Percentiles rank a stretch among this genome's conserved stretches.
phyloP scores from a whole-genome alignment of 129 eudicot species.

The Artemisia tridentata region DNA sequence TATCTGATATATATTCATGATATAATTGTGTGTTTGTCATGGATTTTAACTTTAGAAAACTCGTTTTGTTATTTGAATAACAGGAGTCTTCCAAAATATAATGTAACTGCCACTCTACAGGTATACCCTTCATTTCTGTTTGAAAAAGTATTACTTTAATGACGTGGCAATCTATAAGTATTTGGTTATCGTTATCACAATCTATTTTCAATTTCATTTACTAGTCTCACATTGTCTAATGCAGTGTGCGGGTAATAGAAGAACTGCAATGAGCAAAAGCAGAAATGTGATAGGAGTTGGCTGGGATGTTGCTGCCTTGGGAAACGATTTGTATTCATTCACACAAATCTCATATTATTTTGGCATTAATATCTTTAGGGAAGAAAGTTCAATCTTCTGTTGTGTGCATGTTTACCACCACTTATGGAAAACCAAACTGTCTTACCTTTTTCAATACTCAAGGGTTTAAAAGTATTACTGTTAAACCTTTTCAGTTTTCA shows the following conservation, averaged over 20 bases:
- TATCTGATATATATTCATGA: background rate
- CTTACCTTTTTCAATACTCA: too few relatives aligned
- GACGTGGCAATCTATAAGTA: background rate
- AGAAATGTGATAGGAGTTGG: constrained; percentile 97
- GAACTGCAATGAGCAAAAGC: constrained; percentile 98
- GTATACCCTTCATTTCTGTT: constrained; percentile 35
- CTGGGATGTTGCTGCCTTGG: constrained; percentile 90
- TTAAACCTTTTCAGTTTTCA: too few relatives aligned
- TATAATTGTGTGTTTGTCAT: too few relatives aligned
- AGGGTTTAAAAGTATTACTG: too few relatives aligned
- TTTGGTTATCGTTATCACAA: background rate
- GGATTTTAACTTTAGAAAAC: too few relatives aligned
- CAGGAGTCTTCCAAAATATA: constrained; percentile 90
- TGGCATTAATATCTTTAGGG: too few relatives aligned
- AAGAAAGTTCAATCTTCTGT: too few relatives aligned
- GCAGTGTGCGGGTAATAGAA: constrained; percentile 96
- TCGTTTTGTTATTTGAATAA: too few relatives aligned
- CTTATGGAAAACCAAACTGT: too few relatives aligned
- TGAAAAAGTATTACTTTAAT: too few relatives aligned
- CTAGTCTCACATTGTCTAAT: constrained; percentile 18
- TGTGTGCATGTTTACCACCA: too few relatives aligned
- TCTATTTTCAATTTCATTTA: constrained; percentile 2
- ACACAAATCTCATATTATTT: too few relatives aligned
- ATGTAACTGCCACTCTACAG: constrained; percentile 85
- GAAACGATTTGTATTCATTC: constrained; percentile 64